Percentiles rank a stretch among this genome's conserved stretches.
phyloP scores from a whole-genome alignment of 257 asterid genomes.

The Solanum tarijense region DNA sequence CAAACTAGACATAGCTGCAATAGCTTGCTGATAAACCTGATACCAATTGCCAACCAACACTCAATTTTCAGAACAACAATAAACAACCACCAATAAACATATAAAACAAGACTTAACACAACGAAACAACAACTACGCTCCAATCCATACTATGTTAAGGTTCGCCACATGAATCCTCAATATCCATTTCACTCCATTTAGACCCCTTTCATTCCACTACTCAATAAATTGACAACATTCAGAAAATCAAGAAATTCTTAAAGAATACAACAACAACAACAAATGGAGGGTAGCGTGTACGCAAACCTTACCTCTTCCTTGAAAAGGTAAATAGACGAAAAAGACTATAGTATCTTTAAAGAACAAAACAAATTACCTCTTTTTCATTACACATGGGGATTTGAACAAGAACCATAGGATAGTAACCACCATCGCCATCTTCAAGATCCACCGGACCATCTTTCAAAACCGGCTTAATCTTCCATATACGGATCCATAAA shows the following conservation, averaged over 20 bases:
- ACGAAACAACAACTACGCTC: not conserved
- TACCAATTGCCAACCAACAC: not conserved
- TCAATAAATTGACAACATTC: not conserved
- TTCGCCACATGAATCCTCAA: not conserved
- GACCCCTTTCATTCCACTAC: not conserved
- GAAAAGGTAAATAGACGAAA: fast-evolving
- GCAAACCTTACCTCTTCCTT: not conserved
- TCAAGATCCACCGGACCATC: slow-evolving; percentile 49
- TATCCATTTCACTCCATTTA: not conserved
- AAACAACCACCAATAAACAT: not conserved
- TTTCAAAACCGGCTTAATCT: slow-evolving; percentile 61
- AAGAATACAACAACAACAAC: not conserved
- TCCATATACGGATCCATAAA: slow-evolving; percentile 56
- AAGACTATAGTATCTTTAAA: not conserved
- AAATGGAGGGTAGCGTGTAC: not conserved
- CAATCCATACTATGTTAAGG: not conserved
- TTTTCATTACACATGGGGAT: slow-evolving; percentile 98
- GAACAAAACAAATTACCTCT: slow-evolving; percentile 37
- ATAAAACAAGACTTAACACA: not conserved
- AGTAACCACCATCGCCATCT: slow-evolving; percentile 57
- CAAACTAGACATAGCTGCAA: slow-evolving; percentile 77
- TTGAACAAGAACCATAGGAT: slow-evolving; percentile 94
- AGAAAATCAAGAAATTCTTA: not conserved
- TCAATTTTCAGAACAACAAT: not conserved
- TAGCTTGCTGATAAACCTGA: slow-evolving; percentile 89